Conservation (phyloP, 2,329 filamentous ascomycete species). For the Hysterium pulicare region DNA sequence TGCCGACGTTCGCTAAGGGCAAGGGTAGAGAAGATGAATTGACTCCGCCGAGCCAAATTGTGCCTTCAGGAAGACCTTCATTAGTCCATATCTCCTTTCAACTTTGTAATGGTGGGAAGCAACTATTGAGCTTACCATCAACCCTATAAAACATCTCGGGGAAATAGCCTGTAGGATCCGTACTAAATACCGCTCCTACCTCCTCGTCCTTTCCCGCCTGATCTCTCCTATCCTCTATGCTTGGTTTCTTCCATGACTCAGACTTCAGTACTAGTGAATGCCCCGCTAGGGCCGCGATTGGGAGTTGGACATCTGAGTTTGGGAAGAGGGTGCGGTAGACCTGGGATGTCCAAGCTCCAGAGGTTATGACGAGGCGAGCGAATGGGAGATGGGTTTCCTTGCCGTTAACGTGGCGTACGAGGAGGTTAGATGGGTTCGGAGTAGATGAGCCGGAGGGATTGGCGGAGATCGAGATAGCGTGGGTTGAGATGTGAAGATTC, state of each 20-base stretch:
- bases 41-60: conserved; percentile 67
- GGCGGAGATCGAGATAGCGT: conserved; percentile 46
- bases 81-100: background rate
- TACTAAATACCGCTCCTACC: conserved; percentile 62
- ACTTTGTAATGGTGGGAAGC: background rate
- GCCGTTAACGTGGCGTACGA: conserved; percentile 46
- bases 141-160: conserved; percentile 59
- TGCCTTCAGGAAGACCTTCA: conserved; percentile 53
- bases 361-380: conserved; percentile 59
- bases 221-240: no score
- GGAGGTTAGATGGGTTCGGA: conserved; percentile 44
- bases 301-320: conserved; percentile 46
- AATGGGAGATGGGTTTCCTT: conserved; percentile 51
- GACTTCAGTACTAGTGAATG: conserved; percentile 63
- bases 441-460: conserved; percentile 45
- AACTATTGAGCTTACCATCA: background rate
- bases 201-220: conserved; percentile 28
- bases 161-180: conserved; percentile 55
- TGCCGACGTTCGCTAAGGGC: conserved; percentile 49
- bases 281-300: conserved; percentile 60
- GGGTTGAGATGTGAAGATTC: conserved; percentile 60
- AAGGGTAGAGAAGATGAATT: conserved; percentile 58
- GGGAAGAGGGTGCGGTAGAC: conserved; percentile 63
- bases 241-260: conserved; percentile 46
- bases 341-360: conserved; percentile 64